A percentile compares a stretch with the other conserved stretches of the same genome.
Evolutionary conservation across 768 basidiomycete genomes (phyloP).

Genomic region (Tylopilus felleus): DNA sequence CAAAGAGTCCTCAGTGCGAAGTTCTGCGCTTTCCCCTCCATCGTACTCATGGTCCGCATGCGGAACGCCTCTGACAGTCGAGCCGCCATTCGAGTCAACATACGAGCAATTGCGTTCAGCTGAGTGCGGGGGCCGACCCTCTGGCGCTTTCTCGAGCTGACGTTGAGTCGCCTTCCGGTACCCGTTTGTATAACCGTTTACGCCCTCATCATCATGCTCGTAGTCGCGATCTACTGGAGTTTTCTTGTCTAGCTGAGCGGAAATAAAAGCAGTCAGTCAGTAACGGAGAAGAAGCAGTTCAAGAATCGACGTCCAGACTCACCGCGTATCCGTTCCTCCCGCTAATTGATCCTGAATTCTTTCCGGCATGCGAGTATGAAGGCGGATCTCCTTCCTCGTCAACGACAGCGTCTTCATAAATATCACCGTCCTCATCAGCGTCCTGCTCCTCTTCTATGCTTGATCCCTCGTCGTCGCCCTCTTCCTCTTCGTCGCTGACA

Average conservation of each 20-base stretch:
- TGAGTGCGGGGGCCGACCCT: constrained; percentile 43
- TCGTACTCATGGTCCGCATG: constrained; percentile 11
- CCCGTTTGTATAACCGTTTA: constrained; percentile 7
- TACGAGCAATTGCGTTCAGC: neutral
- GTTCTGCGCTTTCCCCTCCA: constrained; percentile 1
- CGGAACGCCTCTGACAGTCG: constrained; percentile 9
- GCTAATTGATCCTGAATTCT: constrained; percentile 39
- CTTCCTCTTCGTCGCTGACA: constrained; percentile 71
- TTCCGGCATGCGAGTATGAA: constrained; percentile 52
- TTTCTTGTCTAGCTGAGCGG: constrained; percentile 46
- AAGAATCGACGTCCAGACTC: constrained; percentile 27
- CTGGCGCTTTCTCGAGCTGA: constrained; percentile 72
- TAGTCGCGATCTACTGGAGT: constrained; percentile 13
- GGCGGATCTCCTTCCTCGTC: constrained; percentile 53
- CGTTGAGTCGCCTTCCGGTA: constrained; percentile 52
- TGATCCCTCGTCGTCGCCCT: constrained; percentile 55
- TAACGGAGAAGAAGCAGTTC: neutral
- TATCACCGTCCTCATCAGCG: constrained; percentile 51
- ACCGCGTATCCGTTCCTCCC: constrained; percentile 62
- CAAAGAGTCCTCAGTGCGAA: constrained; percentile 3
- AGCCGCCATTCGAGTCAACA: constrained; percentile 5
- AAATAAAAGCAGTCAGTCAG: constrained; percentile 8
- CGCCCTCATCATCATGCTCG: neutral
- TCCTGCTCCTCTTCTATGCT: constrained; percentile 43
- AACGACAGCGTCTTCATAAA: constrained; percentile 37